These are phyloP conservation scores for Suillus clintonianus DNA, from an alignment of 768 basidiomycete genomes.

Conservation along the genomic window DNA sequence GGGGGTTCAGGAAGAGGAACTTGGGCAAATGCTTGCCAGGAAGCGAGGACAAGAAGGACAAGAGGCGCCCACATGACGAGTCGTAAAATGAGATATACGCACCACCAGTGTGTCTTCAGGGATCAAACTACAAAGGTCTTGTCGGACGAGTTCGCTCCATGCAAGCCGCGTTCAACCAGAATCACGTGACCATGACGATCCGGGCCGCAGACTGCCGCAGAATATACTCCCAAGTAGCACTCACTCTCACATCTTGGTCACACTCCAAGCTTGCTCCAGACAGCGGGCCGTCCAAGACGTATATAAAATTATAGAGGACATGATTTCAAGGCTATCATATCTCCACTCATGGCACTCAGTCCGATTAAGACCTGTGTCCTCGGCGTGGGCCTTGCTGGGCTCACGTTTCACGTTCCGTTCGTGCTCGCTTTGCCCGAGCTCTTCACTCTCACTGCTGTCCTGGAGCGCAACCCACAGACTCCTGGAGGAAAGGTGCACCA, in stretches of 20 bases:
- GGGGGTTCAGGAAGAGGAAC: slow-evolving; percentile 64
- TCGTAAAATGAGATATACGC: slow-evolving; percentile 2
- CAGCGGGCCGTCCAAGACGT: slow-evolving; percentile 5
- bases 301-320: slow-evolving; percentile 6
- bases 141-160: too few species aligned
- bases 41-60: slow-evolving; percentile 16
- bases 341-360: slow-evolving; percentile 18
- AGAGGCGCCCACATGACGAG: slow-evolving; percentile 21
- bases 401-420: slow-evolving; percentile 83
- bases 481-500: slow-evolving; percentile 66
- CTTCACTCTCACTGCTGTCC: slow-evolving; percentile 72
- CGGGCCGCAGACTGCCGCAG: neutral
- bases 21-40: slow-evolving; percentile 47
- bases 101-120: neutral
- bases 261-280: neutral
- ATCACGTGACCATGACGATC: neutral
- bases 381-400: slow-evolving; percentile 74
- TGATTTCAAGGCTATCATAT: neutral
- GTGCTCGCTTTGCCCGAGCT: slow-evolving; percentile 68
- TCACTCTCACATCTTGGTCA: slow-evolving; percentile 9
- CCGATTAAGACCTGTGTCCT: slow-evolving; percentile 73
- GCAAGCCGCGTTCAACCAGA: slow-evolving; percentile 12
- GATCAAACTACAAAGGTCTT: neutral
- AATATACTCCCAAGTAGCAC: neutral
- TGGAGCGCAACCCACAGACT: slow-evolving; percentile 67